Base-by-base conservation (phyloP, 1,284 basidiomycete genomes). In the Naganishia albida region DNA sequence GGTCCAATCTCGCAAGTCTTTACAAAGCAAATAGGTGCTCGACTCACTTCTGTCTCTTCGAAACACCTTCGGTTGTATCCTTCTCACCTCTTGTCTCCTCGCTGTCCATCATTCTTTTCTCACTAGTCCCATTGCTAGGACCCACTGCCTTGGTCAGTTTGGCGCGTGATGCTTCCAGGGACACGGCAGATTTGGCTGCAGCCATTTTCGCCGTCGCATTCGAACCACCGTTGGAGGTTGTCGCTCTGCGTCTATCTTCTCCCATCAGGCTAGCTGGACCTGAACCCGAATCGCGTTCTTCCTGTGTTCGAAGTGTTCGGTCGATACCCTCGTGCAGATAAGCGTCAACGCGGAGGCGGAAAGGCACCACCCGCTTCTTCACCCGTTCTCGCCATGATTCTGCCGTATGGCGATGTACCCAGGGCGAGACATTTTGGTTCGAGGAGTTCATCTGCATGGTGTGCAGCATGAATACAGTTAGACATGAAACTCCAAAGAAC, bases 331-430 rank as follows among this genome's bases (percentile, higher is more conserved):
- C 57, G 38, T 60, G 57, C 15, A 48, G 34, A 25, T 60, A 57
- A 16, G 52, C 53, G 20, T 56, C 63, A 3, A 64, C 53, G 15
- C 63, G 52, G 2, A 50, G 20, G 23, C 30, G 13, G 46, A 64
- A 64, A 4, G 39, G 48, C 26, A 43, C 43, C 18, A 42, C 34
- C 25, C 49, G 43, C 38, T 64, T 64, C 63, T 50, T 64, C 15
- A 64, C 63, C 51, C 63, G 53, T 42, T 64, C 63, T 12, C 54
- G 28, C 63, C 63, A 64, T 25, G 63, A 64, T 38, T 64, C 53
- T 40, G 53, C 53, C 12, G 63, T 64, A 44, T 64, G 63, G 13
- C 53, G 52, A 44, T 54, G 23, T 3, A 56, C 34, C 63, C 63
- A 64, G 23, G 46, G 48, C 10, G 25, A 8, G 8, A 56, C 39